Evolutionary conservation across 352 stramenopile species (phyloP).

Genomic region (Peronospora farinosa): DNA sequence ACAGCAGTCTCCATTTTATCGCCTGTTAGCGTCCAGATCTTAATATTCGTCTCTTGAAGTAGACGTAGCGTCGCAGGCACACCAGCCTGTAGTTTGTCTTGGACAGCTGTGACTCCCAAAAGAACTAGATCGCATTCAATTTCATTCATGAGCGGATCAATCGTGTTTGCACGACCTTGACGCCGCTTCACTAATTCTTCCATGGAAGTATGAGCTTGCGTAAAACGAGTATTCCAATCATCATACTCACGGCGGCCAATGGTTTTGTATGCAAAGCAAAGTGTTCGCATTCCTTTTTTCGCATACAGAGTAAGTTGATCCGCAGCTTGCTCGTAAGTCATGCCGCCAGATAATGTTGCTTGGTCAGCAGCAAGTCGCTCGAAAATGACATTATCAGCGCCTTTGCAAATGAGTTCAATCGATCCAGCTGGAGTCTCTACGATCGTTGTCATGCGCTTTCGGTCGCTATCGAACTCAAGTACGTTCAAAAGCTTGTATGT

Average conservation of each 20-base stretch:
- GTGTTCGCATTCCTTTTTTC: conserved; percentile 68
- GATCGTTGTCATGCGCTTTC: conserved; percentile 97
- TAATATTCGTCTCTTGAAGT: conserved; percentile 86
- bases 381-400: conserved; percentile 77
- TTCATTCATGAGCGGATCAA: conserved; percentile 74
- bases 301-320: conserved; percentile 62
- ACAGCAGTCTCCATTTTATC: conserved; percentile 94
- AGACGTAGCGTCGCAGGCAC: conserved; percentile 84
- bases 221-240: conserved; percentile 52
- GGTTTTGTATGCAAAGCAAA: conserved; percentile 63
- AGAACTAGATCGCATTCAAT: conserved; percentile 76
- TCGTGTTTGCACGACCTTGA: conserved; percentile 55
- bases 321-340: conserved; percentile 22
- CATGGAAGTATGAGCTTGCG: conserved; percentile 49
- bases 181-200: conserved; percentile 69
- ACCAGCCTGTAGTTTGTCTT: conserved; percentile 90
- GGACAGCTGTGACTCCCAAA: conserved; percentile 87
- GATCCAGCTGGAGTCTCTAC: conserved; percentile 63
- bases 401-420: conserved; percentile 71
- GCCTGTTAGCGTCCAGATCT: conserved; percentile 92
- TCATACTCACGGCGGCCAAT: conserved; percentile 48
- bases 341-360: conserved; percentile 12
- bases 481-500: conserved; percentile 90
- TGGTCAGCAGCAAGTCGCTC: conserved; percentile 47
- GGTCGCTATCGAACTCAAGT: conserved; percentile 95